These are phyloP conservation scores for Ceratobasidium sp. DNA, from an alignment of 1,284 basidiomycete species.

Conservation along the genomic window DNA sequence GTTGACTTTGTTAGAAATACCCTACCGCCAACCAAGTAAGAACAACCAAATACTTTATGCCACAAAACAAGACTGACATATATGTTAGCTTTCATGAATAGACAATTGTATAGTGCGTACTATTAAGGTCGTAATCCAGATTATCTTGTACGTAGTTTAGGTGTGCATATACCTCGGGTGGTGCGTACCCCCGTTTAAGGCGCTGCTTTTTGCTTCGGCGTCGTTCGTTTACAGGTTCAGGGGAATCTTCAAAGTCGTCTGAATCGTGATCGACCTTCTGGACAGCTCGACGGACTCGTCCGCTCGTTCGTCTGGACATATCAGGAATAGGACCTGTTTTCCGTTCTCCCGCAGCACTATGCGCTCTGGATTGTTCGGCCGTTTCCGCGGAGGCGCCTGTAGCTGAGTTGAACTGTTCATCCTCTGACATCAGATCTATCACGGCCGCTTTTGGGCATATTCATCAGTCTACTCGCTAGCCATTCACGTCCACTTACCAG, in stretches of 20 bases:
- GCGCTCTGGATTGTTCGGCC: too few relatives aligned
- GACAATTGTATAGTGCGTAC: not conserved
- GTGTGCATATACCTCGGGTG: slow-evolving; percentile 57
- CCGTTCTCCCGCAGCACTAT: too few relatives aligned
- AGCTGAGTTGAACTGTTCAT: too few relatives aligned
- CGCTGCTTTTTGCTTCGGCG: slow-evolving; percentile 43
- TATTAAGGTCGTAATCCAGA: not conserved
- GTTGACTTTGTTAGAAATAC: slow-evolving; percentile 27
- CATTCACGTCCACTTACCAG: too few relatives aligned
- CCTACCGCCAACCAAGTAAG: slow-evolving; percentile 3
- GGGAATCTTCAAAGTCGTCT: too few relatives aligned
- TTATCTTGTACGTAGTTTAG: slow-evolving; percentile 48
- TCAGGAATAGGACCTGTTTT: too few relatives aligned
- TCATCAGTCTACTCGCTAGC: too few relatives aligned
- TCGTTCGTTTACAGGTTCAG: not conserved
- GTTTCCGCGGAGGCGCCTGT: too few relatives aligned
- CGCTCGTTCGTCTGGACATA: too few relatives aligned
- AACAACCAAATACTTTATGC: slow-evolving; percentile 61
- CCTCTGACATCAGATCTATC: too few relatives aligned
- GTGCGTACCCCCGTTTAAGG: slow-evolving; percentile 53
- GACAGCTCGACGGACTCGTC: too few relatives aligned
- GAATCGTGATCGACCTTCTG: slow-evolving; percentile 7
- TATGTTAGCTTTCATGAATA: not conserved
- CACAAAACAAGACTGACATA: slow-evolving; percentile 64
- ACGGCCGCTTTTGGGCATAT: too few relatives aligned